Evolutionary conservation across 768 basidiomycete species (phyloP).

Genomic region (Ramaria sp.): DNA sequence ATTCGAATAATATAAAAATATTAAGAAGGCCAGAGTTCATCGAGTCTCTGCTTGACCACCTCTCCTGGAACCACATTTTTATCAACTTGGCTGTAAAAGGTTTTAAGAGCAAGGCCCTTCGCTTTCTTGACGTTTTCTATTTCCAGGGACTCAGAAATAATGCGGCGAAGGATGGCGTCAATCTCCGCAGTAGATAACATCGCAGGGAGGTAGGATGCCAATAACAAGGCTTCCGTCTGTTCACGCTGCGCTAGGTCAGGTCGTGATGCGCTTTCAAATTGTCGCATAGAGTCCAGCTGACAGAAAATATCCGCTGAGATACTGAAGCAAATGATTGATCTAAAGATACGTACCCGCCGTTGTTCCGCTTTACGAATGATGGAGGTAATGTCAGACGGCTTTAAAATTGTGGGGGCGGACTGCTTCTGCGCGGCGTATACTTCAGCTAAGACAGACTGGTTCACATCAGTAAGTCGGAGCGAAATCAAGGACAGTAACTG

Average conservation of each 20-base stretch:
- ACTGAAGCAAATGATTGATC: not conserved
- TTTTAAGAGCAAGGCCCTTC: constrained; percentile 45
- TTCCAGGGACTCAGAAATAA: constrained; percentile 24
- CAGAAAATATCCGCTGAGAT: constrained; percentile 9
- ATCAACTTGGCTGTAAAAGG: constrained; percentile 53
- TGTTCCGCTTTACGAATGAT: constrained; percentile 48
- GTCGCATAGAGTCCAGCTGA: constrained; percentile 48
- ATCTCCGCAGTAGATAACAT: constrained; percentile 44
- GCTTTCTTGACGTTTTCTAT: constrained; percentile 21
- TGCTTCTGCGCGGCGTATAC: constrained; percentile 58
- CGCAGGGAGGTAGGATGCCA: constrained; percentile 50
- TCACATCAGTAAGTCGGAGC: not conserved
- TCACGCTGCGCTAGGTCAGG: constrained; percentile 58
- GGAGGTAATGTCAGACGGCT: constrained; percentile 36
- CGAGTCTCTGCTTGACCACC: constrained; percentile 42
- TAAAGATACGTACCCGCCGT: constrained; percentile 41
- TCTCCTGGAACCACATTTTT: constrained; percentile 45
- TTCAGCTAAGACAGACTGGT: constrained; percentile 57
- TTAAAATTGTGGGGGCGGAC: constrained; percentile 27
- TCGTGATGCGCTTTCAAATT: constrained; percentile 47
- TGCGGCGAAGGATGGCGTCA: constrained; percentile 36
- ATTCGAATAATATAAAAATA: not conserved
- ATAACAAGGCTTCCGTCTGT: constrained; percentile 39
- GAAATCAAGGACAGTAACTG: not conserved
- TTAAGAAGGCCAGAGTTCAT: constrained; percentile 23